A percentile compares a stretch with the other conserved stretches of the same genome.
These are phyloP conservation scores for Eragrostis tef DNA, from an alignment of 202 grass and related monocot species.

Conservation along the genomic window DNA sequence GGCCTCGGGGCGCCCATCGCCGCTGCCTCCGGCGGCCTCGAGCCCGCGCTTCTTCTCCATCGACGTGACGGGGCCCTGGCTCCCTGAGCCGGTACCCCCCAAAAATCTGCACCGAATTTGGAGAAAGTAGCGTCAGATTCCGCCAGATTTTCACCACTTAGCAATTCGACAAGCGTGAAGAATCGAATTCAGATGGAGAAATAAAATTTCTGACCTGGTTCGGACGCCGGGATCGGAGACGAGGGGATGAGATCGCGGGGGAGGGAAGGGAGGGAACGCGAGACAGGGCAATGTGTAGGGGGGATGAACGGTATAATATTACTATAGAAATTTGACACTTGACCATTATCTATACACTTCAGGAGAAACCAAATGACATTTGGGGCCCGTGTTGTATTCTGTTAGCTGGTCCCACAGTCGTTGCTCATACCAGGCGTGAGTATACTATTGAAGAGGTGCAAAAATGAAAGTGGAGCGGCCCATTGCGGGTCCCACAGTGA, in stretches of 20 bases:
- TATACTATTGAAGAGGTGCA: not conserved
- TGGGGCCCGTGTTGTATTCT: accelerated
- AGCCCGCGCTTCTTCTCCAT: constrained; percentile 66
- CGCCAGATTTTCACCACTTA: no score
- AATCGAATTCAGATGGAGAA: not conserved
- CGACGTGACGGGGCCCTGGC: not conserved
- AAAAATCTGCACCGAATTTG: constrained; percentile 50
- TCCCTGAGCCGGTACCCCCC: not conserved
- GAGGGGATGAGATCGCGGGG: constrained; percentile 33
- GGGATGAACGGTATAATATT: constrained; percentile 20
- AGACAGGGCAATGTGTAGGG: not conserved
- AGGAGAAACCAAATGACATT: not conserved
- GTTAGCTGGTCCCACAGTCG: not conserved
- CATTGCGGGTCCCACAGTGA: not conserved
- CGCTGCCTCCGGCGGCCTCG: constrained; percentile 35
- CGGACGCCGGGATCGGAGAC: constrained; percentile 34
- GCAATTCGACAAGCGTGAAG: not conserved
- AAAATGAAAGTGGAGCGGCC: not conserved
- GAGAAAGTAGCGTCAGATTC: constrained; percentile 34
- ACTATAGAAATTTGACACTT: not conserved
- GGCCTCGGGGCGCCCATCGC: constrained; percentile 47
- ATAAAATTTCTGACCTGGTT: not conserved
- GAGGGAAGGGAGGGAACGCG: constrained; percentile 2
- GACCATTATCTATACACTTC: not conserved
- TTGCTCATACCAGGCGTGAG: not conserved